Base-by-base conservation (phyloP, 805 yeast species). In the Wickerhamiella bombiphila region DNA sequence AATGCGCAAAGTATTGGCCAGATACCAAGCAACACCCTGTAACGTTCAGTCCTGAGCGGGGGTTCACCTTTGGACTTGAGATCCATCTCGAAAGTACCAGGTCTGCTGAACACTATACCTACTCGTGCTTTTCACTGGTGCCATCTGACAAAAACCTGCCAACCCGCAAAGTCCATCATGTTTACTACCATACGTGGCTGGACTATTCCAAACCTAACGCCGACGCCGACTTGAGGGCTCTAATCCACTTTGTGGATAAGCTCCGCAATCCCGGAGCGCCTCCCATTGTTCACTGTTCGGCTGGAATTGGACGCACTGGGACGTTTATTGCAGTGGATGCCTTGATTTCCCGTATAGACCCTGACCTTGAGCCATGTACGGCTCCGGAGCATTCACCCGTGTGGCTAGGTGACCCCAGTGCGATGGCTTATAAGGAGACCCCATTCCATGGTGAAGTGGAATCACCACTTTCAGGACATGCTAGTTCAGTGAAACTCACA, bases 231-330 rank as follows among this genome's bases (percentile, higher is more conserved):
- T 69, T 76, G 14, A 56, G 61, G 15, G 80, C 76, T 45, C 59
- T 83, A 21, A 59, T 81, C 20, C 63, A 69, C 39, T 54, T 74
- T 18, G 66, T 74, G 22, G 62, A 65, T 35, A 46, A 63, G 9
- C 53, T 73, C 14, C 56, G 66, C 32, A 45, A 56, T 25, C 47
- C 53, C n/a, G 54, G 61, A 1, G 58, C 67, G 0, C 88, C 91
- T 16, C 66, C 75, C 4, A 54, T 83, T 33, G 80, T 80, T 19
- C 97, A 88, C 58, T 88, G 98, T 53, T 82, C 94, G 5, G 97
- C 97, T 1, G 98, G 98, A 0, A 85, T 94, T 53, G 98, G 98
- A 15, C 65, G 98, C 41, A 83, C 97, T 0, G 98, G 98, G 2
- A 80, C 94, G 1, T 78, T 76, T 52, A 73, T 85, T 43, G 72